Evolutionary conservation across 495 filamentous ascomycete genomes (phyloP).

Genomic region (Venustampulla echinocandica): DNA sequence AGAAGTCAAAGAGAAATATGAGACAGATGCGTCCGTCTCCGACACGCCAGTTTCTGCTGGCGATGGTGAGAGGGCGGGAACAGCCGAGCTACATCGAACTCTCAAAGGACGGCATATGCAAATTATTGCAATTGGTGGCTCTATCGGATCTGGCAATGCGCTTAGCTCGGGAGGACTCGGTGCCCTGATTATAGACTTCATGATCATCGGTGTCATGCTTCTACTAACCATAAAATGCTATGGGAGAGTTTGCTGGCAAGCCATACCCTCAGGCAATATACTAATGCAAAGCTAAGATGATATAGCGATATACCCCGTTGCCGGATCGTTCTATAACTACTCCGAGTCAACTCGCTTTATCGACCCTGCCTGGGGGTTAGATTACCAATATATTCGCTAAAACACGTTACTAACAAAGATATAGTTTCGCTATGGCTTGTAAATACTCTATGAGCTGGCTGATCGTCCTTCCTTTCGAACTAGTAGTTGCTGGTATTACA

Average conservation of each 20-base stretch:
- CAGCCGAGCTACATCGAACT: slow-evolving; percentile 33
- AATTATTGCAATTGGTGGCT: slow-evolving; percentile 96
- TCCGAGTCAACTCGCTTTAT: slow-evolving; percentile 92
- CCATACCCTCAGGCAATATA: slow-evolving; percentile 20
- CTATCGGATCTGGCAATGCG: slow-evolving; percentile 82
- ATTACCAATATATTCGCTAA: too few relatives aligned
- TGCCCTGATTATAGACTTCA: slow-evolving; percentile 79
- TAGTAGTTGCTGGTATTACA: slow-evolving; percentile 45
- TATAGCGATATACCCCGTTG: slow-evolving; percentile 51
- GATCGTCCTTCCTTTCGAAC: slow-evolving; percentile 46
- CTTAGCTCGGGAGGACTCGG: slow-evolving; percentile 76
- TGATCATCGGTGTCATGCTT: slow-evolving; percentile 79
- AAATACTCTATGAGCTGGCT: slow-evolving; percentile 64
- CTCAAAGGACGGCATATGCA: slow-evolving; percentile 83
- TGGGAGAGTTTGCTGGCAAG: slow-evolving; percentile 82
- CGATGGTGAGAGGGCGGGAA: slow-evolving; percentile 9
- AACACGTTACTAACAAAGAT: too few relatives aligned
- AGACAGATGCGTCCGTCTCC: neutral
- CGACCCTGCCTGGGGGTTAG: slow-evolving; percentile 76
- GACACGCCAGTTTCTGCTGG: neutral
- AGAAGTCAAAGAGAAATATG: slow-evolving; percentile 17
- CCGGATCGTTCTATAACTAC: slow-evolving; percentile 89
- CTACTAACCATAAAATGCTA: slow-evolving; percentile 86
- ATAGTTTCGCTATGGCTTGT: slow-evolving; percentile 85
- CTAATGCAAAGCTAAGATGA: slow-evolving; percentile 8